Evolutionary conservation across 371 early-diverging fungal genomes (phyloP).

Genomic region (Rhizopus stolonifer): DNA sequence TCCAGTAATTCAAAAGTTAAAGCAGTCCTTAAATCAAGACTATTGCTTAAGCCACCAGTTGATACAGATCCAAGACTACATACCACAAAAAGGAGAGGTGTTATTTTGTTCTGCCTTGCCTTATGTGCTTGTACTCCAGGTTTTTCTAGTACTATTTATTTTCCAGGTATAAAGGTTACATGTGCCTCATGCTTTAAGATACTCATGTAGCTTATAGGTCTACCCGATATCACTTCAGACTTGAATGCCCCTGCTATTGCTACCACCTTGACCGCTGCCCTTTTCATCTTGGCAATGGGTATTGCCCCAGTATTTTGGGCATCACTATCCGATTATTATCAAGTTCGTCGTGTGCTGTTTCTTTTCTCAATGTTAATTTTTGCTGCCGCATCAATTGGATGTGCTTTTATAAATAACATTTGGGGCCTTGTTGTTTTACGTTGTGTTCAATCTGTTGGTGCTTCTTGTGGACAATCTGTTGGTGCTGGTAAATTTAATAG

Average conservation of each 20-base stretch:
- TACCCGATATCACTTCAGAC: constrained; percentile 47
- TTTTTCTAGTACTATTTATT: constrained; percentile 29
- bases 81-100: neutral
- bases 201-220: constrained; percentile 27
- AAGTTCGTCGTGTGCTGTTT: constrained; percentile 58
- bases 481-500: constrained; percentile 51
- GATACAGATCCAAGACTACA: constrained; percentile 15
- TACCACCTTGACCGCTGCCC: constrained; percentile 55
- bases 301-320: constrained; percentile 68
- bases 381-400: constrained; percentile 63
- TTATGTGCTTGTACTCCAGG: constrained; percentile 18
- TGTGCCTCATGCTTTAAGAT: neutral
- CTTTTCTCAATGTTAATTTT: constrained; percentile 59
- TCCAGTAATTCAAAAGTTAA: neutral
- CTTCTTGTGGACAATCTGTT: constrained; percentile 63
- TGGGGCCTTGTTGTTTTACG: constrained; percentile 64
- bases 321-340: constrained; percentile 61
- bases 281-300: constrained; percentile 59
- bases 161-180: constrained; percentile 33
- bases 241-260: constrained; percentile 47
- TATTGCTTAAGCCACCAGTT: constrained; percentile 14
- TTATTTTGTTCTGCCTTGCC: constrained; percentile 6
- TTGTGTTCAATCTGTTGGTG: constrained; percentile 69
- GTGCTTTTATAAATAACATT: constrained; percentile 59
- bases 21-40: neutral